Conservation (phyloP, 768 basidiomycete species). For the Russula dissimulans region DNA sequence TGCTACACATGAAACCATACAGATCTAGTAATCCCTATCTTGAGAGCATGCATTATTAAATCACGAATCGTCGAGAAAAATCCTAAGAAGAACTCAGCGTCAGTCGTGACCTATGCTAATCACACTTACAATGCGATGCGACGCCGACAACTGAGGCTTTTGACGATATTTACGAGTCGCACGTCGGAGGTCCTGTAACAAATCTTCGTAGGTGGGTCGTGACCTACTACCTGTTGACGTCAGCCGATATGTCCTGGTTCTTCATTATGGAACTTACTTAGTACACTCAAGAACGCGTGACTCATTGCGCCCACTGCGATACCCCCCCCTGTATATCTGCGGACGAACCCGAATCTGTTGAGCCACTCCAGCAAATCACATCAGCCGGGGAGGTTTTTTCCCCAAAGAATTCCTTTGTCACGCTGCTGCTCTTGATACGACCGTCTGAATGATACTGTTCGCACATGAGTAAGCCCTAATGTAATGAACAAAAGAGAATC, state of each 20-base stretch:
- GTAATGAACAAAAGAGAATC: background rate
- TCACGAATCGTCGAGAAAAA: slow-evolving; percentile 6
- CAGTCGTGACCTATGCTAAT: background rate
- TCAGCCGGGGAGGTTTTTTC: slow-evolving; percentile 17
- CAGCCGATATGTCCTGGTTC: background rate
- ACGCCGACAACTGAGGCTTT: slow-evolving; percentile 18
- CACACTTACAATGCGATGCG: slow-evolving; percentile 17
- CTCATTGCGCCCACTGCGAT: slow-evolving; percentile 21
- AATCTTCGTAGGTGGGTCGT: slow-evolving; percentile 14
- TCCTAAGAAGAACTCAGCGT: background rate
- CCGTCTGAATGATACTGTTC: slow-evolving; percentile 19
- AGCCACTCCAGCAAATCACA: slow-evolving; percentile 21
- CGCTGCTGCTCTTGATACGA: slow-evolving; percentile 1
- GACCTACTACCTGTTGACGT: slow-evolving; percentile 10
- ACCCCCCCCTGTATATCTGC: slow-evolving; percentile 2
- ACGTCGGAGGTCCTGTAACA: slow-evolving; percentile 14
- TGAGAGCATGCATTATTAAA: background rate
- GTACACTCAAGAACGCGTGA: slow-evolving; percentile 17
- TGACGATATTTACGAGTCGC: slow-evolving; percentile 18
- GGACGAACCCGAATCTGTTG: slow-evolving; percentile 13
- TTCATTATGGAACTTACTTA: background rate
- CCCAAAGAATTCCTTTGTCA: background rate
- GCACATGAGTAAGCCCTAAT: background rate
- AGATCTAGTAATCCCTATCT: background rate
- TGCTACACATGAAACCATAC: background rate